Percentiles rank a stretch among this genome's conserved stretches.
Evolutionary conservation across 176 grass and related monocot genomes (phyloP).

Genomic region (Oryza meridionalis): DNA sequence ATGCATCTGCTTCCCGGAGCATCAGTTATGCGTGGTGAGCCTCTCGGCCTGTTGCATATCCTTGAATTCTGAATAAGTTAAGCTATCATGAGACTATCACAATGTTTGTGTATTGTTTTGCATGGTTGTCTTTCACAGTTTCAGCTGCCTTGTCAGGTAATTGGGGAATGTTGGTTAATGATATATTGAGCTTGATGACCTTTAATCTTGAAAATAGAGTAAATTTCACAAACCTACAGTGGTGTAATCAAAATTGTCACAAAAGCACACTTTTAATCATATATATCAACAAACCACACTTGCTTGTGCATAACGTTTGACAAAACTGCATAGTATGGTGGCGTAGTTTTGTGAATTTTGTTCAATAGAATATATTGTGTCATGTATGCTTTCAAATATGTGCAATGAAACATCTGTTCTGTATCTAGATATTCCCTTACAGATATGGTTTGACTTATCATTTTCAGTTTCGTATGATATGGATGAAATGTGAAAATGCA

Average conservation of each 20-base stretch:
- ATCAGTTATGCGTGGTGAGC: slow-evolving; percentile 91
- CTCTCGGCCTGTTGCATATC: slow-evolving; percentile 12
- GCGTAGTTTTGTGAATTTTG: neutral
- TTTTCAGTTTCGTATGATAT: neutral
- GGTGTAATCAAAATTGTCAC: neutral
- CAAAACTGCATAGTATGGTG: neutral
- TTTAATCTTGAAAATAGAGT: neutral
- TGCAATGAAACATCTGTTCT: neutral
- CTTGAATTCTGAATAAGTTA: neutral
- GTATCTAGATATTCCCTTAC: neutral
- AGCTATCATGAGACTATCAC: neutral
- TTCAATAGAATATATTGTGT: neutral
- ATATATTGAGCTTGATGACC: slow-evolving; percentile 3
- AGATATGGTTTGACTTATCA: neutral
- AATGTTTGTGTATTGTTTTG: slow-evolving; percentile 5
- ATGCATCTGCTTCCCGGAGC: slow-evolving; percentile 95
- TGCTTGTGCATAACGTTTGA: neutral
- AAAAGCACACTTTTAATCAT: neutral
- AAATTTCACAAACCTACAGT: neutral
- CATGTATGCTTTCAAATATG: neutral
- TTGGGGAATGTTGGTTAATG: slow-evolving; percentile 23
- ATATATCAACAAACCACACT: neutral
- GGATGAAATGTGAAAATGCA: neutral
- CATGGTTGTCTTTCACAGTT: slow-evolving; percentile 13
- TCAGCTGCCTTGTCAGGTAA: neutral